Evolutionary conservation across 2,329 filamentous ascomycete genomes (phyloP), one percentile per base, ranked within the genome.

Genomic region (Paramyrothecium sp.): DNA sequence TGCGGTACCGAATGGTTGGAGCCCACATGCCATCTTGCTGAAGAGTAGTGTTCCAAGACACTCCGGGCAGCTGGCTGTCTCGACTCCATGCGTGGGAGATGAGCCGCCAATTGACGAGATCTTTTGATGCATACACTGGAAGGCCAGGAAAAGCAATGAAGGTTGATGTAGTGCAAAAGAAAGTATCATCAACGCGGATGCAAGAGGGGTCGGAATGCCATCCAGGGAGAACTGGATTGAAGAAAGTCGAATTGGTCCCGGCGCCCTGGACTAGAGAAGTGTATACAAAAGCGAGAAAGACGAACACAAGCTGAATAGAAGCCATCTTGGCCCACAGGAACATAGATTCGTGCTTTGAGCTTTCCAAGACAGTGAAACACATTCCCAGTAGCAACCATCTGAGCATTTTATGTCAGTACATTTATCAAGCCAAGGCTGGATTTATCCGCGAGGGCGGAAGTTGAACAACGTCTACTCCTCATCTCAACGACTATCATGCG

Each of bases 91-190:
- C 58, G 30, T 58, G 58, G 19, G 54, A 54, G 22, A 53, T 53
- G 19, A 76, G 69, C 56, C 75, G 78, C 79, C 79, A 84, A 55
- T 76, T 75, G 17, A 70, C 60, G 20, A 84, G 66, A 65, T 83
- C 79, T 56, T 73, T 75, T 51, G 76, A 81, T 7, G 78, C 77
- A 64, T 82, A 76, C 44, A 84, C 74, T 1, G 81, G 80, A 4
- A 82, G 67, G 2, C 79, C 80, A 0, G 81, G 80, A 61, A 82
- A 83, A 7, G 73, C 70, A 54, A 78, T 76, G 61, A 83, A 84
- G 13, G 76, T 81, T 1, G 79, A 82, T 0, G 77, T 77, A 3
- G 74, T 77, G 62, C 78, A 81, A 66, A 78, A 81, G 65, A 80
- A 81, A 11, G 74, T 80, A 26, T 74, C 71, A 54, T 76, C 62